Evolutionary conservation across 2,329 filamentous ascomycete species (phyloP).

Genomic region (Magnaporthiopsis incrustans): DNA sequence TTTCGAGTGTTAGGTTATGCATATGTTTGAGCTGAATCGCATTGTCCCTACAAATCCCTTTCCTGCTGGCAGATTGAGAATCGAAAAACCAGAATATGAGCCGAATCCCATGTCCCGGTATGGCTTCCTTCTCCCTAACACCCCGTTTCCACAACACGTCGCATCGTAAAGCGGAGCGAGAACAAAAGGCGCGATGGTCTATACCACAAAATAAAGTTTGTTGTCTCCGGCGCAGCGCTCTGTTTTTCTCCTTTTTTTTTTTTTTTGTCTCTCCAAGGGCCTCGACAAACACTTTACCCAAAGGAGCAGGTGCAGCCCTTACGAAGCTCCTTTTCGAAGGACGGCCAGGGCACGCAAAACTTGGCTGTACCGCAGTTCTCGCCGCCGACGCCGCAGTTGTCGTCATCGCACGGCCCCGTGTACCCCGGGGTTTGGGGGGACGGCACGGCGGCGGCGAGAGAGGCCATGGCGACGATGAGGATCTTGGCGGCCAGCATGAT

Average conservation of each 20-base stretch:
- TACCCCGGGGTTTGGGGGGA: not conserved
- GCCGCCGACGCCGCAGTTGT: not conserved
- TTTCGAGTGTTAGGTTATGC: too few species aligned
- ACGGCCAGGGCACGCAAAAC: constrained; percentile 4
- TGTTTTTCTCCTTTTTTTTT: not conserved
- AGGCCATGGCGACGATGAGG: not conserved
- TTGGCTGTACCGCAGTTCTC: not conserved
- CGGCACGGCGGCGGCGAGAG: not conserved
- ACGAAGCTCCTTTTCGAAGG: not conserved
- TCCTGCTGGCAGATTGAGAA: too few species aligned
- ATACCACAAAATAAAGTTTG: too few species aligned
- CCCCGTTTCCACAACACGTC: too few species aligned
- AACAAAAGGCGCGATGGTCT: too few species aligned
- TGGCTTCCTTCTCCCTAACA: too few species aligned
- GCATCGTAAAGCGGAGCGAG: too few species aligned
- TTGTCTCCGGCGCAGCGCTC: not conserved
- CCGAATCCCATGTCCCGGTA: too few species aligned
- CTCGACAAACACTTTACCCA: not conserved
- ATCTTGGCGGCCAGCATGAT: constrained; percentile 1
- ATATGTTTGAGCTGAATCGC: too few species aligned
- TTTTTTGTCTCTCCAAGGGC: not conserved
- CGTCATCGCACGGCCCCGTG: not conserved
- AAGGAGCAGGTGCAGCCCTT: constrained; percentile 6
- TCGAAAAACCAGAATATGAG: too few species aligned
- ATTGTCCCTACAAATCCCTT: too few species aligned